These are phyloP conservation scores for Cyberlindnera xylosilytica DNA, from an alignment of 805 yeast species.

Conservation along the genomic window DNA sequence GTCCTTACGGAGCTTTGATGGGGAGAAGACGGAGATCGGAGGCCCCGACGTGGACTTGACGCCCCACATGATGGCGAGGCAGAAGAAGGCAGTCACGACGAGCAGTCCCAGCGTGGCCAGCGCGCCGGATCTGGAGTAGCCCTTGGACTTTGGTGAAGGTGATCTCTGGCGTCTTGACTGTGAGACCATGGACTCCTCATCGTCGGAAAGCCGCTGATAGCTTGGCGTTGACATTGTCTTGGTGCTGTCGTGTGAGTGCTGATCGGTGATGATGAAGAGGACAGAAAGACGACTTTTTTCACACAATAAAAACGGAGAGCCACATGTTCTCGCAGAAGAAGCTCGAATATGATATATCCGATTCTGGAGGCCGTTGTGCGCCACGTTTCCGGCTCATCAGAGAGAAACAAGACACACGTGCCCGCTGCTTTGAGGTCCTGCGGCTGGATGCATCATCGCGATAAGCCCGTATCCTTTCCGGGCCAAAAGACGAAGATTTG, in stretches of 20 bases:
- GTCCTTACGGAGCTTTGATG: conserved; percentile 3
- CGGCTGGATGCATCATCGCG: too few species aligned
- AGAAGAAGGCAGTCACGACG: conserved; percentile 1
- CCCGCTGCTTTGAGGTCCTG: too few species aligned
- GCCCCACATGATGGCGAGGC: conserved; percentile 6
- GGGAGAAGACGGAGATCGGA: conserved; percentile 8
- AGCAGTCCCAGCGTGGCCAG: conserved; percentile 1
- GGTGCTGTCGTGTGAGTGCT: conserved; percentile 2
- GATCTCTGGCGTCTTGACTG: background rate
- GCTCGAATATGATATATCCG: too few species aligned
- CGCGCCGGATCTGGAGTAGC: conserved; percentile 5
- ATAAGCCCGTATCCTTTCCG: too few species aligned
- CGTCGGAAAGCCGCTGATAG: conserved; percentile 1
- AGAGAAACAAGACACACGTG: too few species aligned
- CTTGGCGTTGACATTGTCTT: background rate
- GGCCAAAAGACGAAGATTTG: too few species aligned
- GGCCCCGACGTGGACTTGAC: conserved; percentile 9
- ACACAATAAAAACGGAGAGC: background rate
- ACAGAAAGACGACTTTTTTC: background rate
- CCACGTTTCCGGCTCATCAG: too few species aligned
- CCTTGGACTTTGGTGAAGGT: background rate
- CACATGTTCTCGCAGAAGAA: too few species aligned
- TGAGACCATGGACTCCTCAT: conserved; percentile 7
- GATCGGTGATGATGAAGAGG: background rate
- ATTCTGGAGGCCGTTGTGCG: too few species aligned